Conservation (phyloP, 805 yeast genomes). For the Wickerhamomyces canadensis region DNA sequence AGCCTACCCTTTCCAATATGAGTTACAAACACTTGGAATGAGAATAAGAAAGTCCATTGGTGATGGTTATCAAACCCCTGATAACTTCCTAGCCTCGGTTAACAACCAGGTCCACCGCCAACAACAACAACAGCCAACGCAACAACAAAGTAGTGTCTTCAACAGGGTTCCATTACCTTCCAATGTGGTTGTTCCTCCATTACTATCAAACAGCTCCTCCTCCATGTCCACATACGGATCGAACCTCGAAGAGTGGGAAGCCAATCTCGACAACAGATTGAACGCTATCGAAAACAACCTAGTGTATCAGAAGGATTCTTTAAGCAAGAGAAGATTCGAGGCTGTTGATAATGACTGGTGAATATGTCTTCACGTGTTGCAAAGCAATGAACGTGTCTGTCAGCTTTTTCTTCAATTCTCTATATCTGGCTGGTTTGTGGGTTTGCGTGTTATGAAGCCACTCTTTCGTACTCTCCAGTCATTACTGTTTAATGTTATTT, state of each 20-base stretch:
- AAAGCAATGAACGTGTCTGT: too few species aligned
- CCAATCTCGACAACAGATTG: slow-evolving; percentile 29
- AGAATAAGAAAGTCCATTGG: slow-evolving; percentile 62
- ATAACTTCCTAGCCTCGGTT: slow-evolving; percentile 10
- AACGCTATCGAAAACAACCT: slow-evolving; percentile 26
- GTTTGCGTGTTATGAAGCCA: too few species aligned
- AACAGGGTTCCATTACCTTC: slow-evolving; percentile 32
- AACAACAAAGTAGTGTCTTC: slow-evolving; percentile 21
- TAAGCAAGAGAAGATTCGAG: slow-evolving; percentile 23
- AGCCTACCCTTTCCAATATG: slow-evolving; percentile 29
- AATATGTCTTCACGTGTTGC: neutral
- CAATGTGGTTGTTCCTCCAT: slow-evolving; percentile 27
- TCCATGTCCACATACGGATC: slow-evolving; percentile 29
- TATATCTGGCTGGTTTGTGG: neutral
- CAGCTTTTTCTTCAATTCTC: neutral
- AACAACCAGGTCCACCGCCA: slow-evolving; percentile 3
- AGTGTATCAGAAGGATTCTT: slow-evolving; percentile 13
- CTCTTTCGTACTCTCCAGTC: too few species aligned
- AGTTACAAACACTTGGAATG: slow-evolving; percentile 60
- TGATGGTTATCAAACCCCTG: slow-evolving; percentile 45
- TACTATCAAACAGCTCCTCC: slow-evolving; percentile 29
- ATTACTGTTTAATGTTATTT: too few species aligned
- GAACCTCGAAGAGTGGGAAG: slow-evolving; percentile 35
- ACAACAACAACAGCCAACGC: slow-evolving; percentile 16
- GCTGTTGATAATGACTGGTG: slow-evolving; percentile 24